Conservation (phyloP, 805 yeast genomes). For the Yamadazyma insecticola region DNA sequence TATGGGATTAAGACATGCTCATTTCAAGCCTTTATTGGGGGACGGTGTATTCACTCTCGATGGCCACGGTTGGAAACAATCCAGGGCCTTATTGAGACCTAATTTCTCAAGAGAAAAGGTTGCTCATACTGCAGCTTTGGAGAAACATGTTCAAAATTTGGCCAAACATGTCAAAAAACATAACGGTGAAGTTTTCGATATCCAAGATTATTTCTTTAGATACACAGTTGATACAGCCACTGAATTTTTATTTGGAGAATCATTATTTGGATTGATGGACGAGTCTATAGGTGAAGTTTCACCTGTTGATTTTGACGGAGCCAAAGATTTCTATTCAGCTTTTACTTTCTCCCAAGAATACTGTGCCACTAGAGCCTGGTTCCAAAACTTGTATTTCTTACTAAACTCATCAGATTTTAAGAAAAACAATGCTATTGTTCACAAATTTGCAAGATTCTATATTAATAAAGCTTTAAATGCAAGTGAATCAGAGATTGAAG, state of each 20-base stretch:
- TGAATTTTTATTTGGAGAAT: slow-evolving; percentile 36
- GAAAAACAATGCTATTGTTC: slow-evolving; percentile 25
- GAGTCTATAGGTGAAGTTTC: slow-evolving; percentile 23
- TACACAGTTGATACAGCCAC: slow-evolving; percentile 35
- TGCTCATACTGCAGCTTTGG: slow-evolving; percentile 25
- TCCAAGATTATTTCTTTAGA: slow-evolving; percentile 26
- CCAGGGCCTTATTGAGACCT: slow-evolving; percentile 31
- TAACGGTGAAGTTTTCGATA: slow-evolving; percentile 23
- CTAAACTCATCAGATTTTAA: slow-evolving; percentile 26
- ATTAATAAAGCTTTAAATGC: slow-evolving; percentile 26
- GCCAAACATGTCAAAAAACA: slow-evolving; percentile 17
- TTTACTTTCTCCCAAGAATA: slow-evolving; percentile 30
- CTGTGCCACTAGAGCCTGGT: slow-evolving; percentile 29
- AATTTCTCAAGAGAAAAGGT: slow-evolving; percentile 31
- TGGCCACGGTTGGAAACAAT: slow-evolving; percentile 32
- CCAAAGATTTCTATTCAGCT: slow-evolving; percentile 17
- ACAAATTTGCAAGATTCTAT: slow-evolving; percentile 26
- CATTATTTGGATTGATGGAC: slow-evolving; percentile 25
- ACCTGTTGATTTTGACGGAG: slow-evolving; percentile 12
- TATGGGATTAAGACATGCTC: slow-evolving; percentile 26
- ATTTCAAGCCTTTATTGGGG: slow-evolving; percentile 27
- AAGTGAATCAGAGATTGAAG: slow-evolving; percentile 23
- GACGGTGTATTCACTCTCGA: slow-evolving; percentile 34
- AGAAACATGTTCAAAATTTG: slow-evolving; percentile 20
- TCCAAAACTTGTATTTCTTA: slow-evolving; percentile 20